These are phyloP conservation scores for Podospora pseudopauciseta DNA, from an alignment of 495 filamentous ascomycete species.

Conservation along the genomic window DNA sequence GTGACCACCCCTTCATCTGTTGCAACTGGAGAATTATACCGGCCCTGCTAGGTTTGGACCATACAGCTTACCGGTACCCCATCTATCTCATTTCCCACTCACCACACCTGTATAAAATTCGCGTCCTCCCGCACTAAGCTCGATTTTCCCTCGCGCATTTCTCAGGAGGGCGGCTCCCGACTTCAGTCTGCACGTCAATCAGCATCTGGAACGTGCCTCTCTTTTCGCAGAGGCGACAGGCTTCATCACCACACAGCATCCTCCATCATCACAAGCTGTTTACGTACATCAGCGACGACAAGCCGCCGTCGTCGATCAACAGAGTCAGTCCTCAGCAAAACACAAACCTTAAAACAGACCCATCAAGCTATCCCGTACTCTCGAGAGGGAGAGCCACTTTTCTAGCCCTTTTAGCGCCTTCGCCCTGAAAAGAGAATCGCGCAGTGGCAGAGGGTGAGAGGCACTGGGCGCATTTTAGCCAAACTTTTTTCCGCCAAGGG, in stretches of 20 bases:
- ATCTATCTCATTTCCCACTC: slow-evolving; percentile 22
- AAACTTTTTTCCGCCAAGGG: neutral
- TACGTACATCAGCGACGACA: neutral
- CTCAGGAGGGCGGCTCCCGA: slow-evolving; percentile 7
- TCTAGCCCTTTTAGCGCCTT: neutral
- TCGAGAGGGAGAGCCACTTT: neutral
- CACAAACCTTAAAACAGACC: neutral
- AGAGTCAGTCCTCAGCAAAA: neutral
- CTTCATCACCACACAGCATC: neutral
- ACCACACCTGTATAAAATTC: slow-evolving; percentile 29
- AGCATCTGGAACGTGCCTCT: neutral
- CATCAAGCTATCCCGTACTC: neutral
- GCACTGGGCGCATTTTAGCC: neutral
- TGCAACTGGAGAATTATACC: neutral
- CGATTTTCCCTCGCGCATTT: slow-evolving; percentile 31
- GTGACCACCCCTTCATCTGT: neutral
- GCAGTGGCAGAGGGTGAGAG: neutral
- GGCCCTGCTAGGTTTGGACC: neutral
- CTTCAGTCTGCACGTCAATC: slow-evolving; percentile 4
- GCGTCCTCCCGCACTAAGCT: slow-evolving; percentile 32
- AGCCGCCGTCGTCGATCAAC: neutral
- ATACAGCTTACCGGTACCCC: neutral
- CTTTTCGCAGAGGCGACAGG: neutral
- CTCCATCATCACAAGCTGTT: too few species aligned
- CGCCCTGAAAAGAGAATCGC: neutral